Evolutionary conservation across 768 basidiomycete genomes (phyloP), one percentile per base, ranked within the genome.

Genomic region (Agaricus subrufescens): DNA sequence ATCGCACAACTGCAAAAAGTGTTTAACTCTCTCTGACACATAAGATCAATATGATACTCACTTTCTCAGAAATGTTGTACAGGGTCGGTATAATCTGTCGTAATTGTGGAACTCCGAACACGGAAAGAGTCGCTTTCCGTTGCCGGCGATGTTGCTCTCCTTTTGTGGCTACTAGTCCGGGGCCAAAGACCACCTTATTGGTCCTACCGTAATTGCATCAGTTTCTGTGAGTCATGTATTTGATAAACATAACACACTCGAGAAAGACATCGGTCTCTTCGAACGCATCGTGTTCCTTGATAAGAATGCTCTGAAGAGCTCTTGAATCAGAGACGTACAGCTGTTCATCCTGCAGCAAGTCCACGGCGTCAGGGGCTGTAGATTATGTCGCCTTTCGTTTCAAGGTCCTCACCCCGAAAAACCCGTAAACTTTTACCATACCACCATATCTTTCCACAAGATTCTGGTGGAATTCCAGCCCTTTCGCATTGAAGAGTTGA

Each of bases 261-360:
- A 75, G 66, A 58, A 79, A 77, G 0, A 73, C 69, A 0, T 67
- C 58, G 0, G 77, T 72, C 53, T 78, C 78, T 55, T 83, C 80
- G 56, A 73, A 81, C 8, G 71, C 67, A 45, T 76, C 69, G 58
- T 77, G 76, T 39, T 82, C 80, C 59, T 78, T 81, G 9, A 75
- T 46, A 12, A 80, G 60, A 40, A 82, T 77, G 30, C 69, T 73
- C 39, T 79, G 75, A 25, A 82, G 62, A 1, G 81, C 80, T 12
- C 64, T 66, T 1, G 80, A 78, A 60, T 83, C 81, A 49, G 69
- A 73, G 4, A 82, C 68, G 57, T 80, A 80, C 2, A 83, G 65
- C 62, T 78, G 75, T 56, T 76, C 74, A 51, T 77, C 74, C 79
- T 80, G 56, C 25, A 45, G 19, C 10, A 15, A 14, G 9, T 30